Conservation (phyloP, 78 protist genomes). For the Dictyostelium intermedium region DNA sequence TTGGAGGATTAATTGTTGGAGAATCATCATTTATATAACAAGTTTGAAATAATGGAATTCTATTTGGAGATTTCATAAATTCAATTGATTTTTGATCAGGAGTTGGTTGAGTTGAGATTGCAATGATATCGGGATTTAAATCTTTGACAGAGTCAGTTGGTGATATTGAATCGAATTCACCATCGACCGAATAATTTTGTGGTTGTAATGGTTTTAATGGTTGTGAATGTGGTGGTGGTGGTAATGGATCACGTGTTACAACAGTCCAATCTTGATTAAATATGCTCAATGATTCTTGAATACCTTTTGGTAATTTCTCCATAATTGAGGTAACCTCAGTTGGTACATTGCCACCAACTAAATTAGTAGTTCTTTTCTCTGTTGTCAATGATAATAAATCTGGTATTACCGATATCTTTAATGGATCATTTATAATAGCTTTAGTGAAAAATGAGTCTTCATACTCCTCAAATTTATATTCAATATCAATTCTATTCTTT, state of each 20-base stretch:
- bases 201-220: constrained; percentile 8
- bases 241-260: constrained; percentile 3
- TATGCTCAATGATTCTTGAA: constrained; percentile 34
- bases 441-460: constrained; percentile 42
- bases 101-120: neutral
- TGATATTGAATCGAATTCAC: neutral
- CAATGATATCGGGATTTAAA: constrained; percentile 19
- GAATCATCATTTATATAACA: constrained; percentile 8
- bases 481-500: constrained; percentile 3
- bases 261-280: constrained; percentile 59
- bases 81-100: constrained; percentile 33
- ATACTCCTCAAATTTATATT: constrained; percentile 58
- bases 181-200: neutral
- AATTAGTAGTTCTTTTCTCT: constrained; percentile 2
- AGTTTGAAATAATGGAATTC: constrained; percentile 60
- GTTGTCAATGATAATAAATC: constrained; percentile 16
- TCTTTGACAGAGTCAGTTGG: constrained; percentile 11
- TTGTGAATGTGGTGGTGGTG: neutral
- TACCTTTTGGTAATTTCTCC: constrained; percentile 22
- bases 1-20: constrained; percentile 16
- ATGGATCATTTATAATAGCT: constrained; percentile 47
- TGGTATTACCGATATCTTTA: constrained; percentile 41
- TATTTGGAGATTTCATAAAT: neutral
- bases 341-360: constrained; percentile 35
- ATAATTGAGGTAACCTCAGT: neutral